Conservation (phyloP, 2,329 filamentous ascomycete genomes). For the Curvularia hawaiiensis region DNA sequence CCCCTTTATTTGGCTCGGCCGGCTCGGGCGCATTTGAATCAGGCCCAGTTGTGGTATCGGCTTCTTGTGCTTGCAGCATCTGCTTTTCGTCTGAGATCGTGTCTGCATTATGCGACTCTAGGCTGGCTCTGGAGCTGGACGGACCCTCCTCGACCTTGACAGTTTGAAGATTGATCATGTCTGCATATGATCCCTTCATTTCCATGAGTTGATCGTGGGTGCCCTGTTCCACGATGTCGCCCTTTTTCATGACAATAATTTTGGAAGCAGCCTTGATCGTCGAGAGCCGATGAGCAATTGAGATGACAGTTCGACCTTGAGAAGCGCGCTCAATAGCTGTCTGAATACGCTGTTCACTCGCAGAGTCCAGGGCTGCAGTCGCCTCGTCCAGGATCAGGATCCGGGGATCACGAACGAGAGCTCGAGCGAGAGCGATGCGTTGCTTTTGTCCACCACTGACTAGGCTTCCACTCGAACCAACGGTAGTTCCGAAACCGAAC, state of each 20-base stretch:
- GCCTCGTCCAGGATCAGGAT: conserved; percentile 67
- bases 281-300: conserved; percentile 48
- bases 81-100: conserved; percentile 28
- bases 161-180: conserved; percentile 56
- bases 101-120: conserved; percentile 30
- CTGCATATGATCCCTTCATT: conserved; percentile 52
- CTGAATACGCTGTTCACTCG: conserved; percentile 62
- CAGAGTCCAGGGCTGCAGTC: conserved; percentile 65
- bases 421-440: conserved; percentile 62
- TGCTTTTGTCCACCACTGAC: conserved; percentile 65
- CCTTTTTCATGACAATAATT: conserved; percentile 48
- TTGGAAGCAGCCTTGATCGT: conserved; percentile 46
- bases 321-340: conserved; percentile 43
- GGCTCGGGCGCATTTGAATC: conserved; percentile 9
- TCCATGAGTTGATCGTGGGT: conserved; percentile 42
- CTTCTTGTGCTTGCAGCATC: conserved; percentile 15
- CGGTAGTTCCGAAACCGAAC: conserved; percentile 53
- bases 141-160: conserved; percentile 49
- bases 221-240: conserved; percentile 45
- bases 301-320: conserved; percentile 44
- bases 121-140: conserved; percentile 28
- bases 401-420: conserved; percentile 60
- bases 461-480: conserved; percentile 60
- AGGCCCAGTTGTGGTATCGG: conserved; percentile 3
- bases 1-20: conserved; percentile 18